Evolutionary conservation across 306 rosid genomes (phyloP).

Genomic region (Trifolium subterraneum): DNA sequence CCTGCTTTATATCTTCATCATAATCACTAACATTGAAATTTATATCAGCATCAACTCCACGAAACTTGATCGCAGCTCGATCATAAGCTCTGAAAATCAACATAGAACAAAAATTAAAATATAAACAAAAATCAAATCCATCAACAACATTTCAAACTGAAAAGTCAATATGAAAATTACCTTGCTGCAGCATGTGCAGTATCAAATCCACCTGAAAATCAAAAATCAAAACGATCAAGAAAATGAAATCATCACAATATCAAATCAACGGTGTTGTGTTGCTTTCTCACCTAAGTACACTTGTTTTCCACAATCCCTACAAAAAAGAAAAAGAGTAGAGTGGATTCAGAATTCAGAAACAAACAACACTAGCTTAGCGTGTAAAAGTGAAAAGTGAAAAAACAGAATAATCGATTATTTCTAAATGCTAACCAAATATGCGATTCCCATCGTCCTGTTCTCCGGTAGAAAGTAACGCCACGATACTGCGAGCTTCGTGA

Average conservation of each 20-base stretch:
- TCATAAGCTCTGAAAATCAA: slow-evolving; percentile 72
- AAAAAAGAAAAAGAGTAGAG: not conserved
- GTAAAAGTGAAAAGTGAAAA: not conserved
- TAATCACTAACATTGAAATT: slow-evolving; percentile 80
- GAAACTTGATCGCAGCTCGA: slow-evolving; percentile 95
- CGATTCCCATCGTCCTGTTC: slow-evolving; percentile 98
- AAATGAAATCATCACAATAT: slow-evolving; percentile 2
- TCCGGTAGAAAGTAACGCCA: slow-evolving; percentile 88
- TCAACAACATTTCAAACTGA: not conserved
- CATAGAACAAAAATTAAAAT: too few species aligned
- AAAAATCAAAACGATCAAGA: slow-evolving; percentile 17
- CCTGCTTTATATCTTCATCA: slow-evolving; percentile 87
- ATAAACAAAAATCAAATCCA: not conserved
- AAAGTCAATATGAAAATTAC: slow-evolving; percentile 41
- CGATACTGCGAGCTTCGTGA: slow-evolving; percentile 96
- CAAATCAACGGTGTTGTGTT: not conserved
- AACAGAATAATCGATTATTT: slow-evolving; percentile 15
- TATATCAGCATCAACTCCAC: slow-evolving; percentile 90
- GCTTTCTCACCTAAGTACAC: slow-evolving; percentile 82
- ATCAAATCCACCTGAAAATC: slow-evolving; percentile 79
- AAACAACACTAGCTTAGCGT: not conserved
- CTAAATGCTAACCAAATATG: slow-evolving; percentile 78
- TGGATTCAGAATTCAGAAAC: slow-evolving; percentile 18
- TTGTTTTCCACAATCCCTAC: slow-evolving; percentile 94
- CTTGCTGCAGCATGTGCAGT: slow-evolving; percentile 95